Evolutionary conservation across 176 grass and related monocot genomes (phyloP).

Genomic region (Ensete ventricosum): DNA sequence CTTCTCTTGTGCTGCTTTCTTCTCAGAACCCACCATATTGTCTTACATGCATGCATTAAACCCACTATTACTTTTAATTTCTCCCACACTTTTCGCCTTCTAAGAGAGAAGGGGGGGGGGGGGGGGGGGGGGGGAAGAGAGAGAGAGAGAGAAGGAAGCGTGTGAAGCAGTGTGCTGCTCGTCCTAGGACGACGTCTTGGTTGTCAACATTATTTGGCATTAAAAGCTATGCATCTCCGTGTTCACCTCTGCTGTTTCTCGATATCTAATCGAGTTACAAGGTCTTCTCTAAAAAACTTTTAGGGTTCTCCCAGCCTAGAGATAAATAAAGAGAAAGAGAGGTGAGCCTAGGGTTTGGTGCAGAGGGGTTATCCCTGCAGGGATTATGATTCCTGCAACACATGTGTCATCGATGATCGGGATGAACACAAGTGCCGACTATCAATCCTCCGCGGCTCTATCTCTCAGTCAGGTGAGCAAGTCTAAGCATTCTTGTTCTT

Average conservation of each 20-base stretch:
- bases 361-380: slow-evolving; percentile 36
- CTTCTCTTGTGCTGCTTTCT: neutral
- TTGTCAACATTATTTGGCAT: neutral
- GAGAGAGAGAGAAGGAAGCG: neutral
- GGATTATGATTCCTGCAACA: slow-evolving; percentile 65
- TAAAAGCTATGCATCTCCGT: neutral
- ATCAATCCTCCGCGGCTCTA: slow-evolving; percentile 39
- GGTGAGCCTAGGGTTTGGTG: slow-evolving; percentile 20
- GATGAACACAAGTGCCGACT: slow-evolving; percentile 26
- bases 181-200: neutral
- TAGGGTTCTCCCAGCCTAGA: too few species aligned
- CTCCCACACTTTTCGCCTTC: too few species aligned
- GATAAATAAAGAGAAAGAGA: neutral
- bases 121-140: too few species aligned
- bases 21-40: neutral
- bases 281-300: too few species aligned
- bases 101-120: neutral
- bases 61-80: too few species aligned
- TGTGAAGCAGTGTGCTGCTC: neutral
- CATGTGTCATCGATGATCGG: slow-evolving; percentile 51
- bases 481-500: neutral
- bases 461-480: slow-evolving; percentile 54
- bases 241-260: neutral
- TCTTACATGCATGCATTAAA: too few species aligned
- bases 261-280: too few species aligned